These are phyloP conservation scores for Cichorium intybus DNA, from an alignment of 140 eudicot genomes.

Conservation along the genomic window DNA sequence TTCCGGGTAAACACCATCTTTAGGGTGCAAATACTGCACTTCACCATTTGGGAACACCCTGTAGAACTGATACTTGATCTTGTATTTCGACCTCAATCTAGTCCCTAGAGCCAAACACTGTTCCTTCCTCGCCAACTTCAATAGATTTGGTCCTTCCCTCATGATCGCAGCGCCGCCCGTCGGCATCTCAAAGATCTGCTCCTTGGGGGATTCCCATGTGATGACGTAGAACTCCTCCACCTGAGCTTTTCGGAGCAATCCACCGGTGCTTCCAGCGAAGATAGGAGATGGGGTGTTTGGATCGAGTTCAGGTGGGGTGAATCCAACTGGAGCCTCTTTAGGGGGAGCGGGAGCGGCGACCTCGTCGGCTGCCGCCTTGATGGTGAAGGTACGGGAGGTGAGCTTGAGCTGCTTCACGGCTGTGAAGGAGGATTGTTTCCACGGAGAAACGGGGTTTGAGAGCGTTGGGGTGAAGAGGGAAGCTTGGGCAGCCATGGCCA, in stretches of 20 bases:
- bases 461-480: slow-evolving; percentile 51
- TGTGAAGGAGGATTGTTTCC: slow-evolving; percentile 50
- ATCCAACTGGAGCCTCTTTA: slow-evolving; percentile 69
- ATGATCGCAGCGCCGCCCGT: slow-evolving; percentile 97
- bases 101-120: slow-evolving; percentile 97
- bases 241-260: slow-evolving; percentile 81
- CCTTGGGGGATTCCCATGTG: slow-evolving; percentile 93
- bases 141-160: slow-evolving; percentile 87
- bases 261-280: slow-evolving; percentile 96
- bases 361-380: slow-evolving; percentile 39
- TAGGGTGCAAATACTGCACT: slow-evolving; percentile 92
- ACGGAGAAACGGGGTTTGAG: slow-evolving; percentile 43
- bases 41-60: slow-evolving; percentile 96
- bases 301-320: slow-evolving; percentile 96
- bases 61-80: slow-evolving; percentile 89
- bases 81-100: slow-evolving; percentile 82
- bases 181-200: slow-evolving; percentile 94
- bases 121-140: slow-evolving; percentile 88
- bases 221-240: slow-evolving; percentile 90
- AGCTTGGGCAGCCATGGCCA: slow-evolving; percentile 86
- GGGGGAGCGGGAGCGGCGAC: background rate
- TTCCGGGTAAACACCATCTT: slow-evolving; percentile 95
- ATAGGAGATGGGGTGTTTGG: slow-evolving; percentile 96
- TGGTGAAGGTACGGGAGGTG: slow-evolving; percentile 42
- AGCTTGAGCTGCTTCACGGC: slow-evolving; percentile 37